phyloP scores from a whole-genome alignment of 148 eudicot species.

The Persicaria maculosa region DNA sequence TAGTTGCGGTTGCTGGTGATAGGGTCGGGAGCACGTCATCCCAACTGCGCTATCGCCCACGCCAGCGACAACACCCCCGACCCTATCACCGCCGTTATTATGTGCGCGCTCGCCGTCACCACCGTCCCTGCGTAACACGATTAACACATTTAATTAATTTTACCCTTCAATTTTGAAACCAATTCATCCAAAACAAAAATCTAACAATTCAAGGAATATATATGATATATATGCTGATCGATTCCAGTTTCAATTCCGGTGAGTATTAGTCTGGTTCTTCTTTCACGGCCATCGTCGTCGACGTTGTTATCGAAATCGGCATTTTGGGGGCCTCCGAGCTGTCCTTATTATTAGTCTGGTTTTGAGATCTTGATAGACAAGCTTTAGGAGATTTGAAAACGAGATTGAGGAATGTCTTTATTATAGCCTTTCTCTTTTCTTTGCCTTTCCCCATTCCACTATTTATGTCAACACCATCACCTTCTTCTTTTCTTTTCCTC shows the following conservation, averaged over 20 bases:
- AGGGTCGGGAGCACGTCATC: conserved; percentile 78
- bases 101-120: conserved; percentile 85
- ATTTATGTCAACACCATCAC: no score
- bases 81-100: conserved; percentile 92
- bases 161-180: not conserved
- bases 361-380: no score
- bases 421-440: no score
- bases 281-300: conserved; percentile 59
- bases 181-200: not conserved
- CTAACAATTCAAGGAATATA: not conserved
- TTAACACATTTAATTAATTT: not conserved
- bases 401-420: no score
- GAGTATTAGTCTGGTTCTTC: conserved; percentile 36
- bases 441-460: no score
- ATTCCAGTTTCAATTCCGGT: not conserved
- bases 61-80: conserved; percentile 89
- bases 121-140: conserved; percentile 37
- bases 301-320: conserved; percentile 3
- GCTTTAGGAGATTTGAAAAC: no score
- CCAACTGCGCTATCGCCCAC: conserved; percentile 89
- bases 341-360: no score
- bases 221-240: not conserved
- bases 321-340: not conserved
- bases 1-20: conserved; percentile 66
- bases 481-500: no score